Percentiles rank a stretch among this genome's conserved stretches.
These are phyloP conservation scores for Inosperma sp. DNA, from an alignment of 768 basidiomycete genomes.

Conservation along the genomic window DNA sequence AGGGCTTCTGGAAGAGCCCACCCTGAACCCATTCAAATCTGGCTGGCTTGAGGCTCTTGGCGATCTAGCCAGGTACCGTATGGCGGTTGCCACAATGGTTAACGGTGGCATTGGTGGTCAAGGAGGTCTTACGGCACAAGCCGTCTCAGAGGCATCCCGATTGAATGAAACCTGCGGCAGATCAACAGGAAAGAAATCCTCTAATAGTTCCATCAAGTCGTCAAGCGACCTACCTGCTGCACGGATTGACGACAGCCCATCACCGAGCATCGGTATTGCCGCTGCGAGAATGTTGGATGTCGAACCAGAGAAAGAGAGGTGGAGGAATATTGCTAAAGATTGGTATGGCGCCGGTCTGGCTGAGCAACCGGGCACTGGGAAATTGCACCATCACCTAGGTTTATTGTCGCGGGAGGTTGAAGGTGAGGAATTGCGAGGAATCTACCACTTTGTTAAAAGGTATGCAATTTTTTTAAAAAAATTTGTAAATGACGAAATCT, in stretches of 20 bases:
- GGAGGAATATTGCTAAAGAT: constrained; percentile 83
- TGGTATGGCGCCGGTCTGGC: constrained; percentile 90
- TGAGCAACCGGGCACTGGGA: constrained; percentile 89
- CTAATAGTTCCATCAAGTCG: constrained; percentile 33
- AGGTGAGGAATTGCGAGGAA: constrained; percentile 72
- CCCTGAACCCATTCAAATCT: constrained; percentile 61
- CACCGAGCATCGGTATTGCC: constrained; percentile 61
- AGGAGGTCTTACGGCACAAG: constrained; percentile 51
- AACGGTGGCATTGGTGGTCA: constrained; percentile 40
- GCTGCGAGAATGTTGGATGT: constrained; percentile 80
- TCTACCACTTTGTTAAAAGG: constrained; percentile 97
- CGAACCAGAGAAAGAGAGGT: constrained; percentile 88
- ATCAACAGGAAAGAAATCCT: constrained; percentile 16
- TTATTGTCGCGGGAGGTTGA: constrained; percentile 80
- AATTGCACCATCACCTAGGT: constrained; percentile 92
- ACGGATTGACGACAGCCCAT: constrained; percentile 59
- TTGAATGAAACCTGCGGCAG: constrained; percentile 14
- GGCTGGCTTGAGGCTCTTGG: constrained; percentile 97
- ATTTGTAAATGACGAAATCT: not conserved
- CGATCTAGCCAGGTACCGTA: constrained; percentile 90
- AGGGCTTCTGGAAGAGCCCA: constrained; percentile 77
- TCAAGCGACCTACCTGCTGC: constrained; percentile 48
- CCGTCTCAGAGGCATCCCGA: constrained; percentile 44
- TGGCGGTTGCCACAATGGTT: constrained; percentile 90
- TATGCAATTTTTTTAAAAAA: constrained; percentile 31